A percentile compares a stretch with the other conserved stretches of the same genome.
These are phyloP conservation scores for Yamadazyma sp. DNA, from an alignment of 805 yeast genomes.

Conservation along the genomic window DNA sequence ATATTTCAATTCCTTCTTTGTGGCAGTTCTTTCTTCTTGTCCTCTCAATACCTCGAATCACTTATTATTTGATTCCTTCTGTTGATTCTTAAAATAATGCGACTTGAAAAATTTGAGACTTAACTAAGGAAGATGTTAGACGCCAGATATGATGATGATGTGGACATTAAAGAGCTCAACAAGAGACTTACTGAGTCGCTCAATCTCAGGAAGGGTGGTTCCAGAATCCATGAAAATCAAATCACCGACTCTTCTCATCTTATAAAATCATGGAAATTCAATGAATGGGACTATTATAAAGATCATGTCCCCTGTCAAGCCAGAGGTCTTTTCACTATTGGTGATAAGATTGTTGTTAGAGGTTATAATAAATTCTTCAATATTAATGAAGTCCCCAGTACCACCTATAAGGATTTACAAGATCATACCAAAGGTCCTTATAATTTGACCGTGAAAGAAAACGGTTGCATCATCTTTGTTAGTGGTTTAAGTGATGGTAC, in stretches of 20 bases:
- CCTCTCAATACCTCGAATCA: too few relatives aligned
- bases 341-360: constrained; percentile 58
- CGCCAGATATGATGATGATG: background rate
- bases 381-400: constrained; percentile 56
- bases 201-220: constrained; percentile 17
- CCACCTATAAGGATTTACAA: constrained; percentile 49
- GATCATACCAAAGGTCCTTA: constrained; percentile 67
- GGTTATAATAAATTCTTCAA: constrained; percentile 97
- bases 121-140: background rate
- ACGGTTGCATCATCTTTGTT: constrained; percentile 88
- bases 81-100: background rate
- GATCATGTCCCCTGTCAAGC: constrained; percentile 69
- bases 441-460: constrained; percentile 77
- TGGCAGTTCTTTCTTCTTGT: too few relatives aligned
- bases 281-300: constrained; percentile 82
- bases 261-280: constrained; percentile 69
- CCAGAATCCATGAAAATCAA: constrained; percentile 12
- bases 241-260: constrained; percentile 2
- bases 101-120: background rate
- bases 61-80: too few relatives aligned
- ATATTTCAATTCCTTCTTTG: too few relatives aligned
- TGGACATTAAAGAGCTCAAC: background rate
- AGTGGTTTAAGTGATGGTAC: constrained; percentile 76
- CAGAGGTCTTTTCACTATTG: constrained; percentile 72
- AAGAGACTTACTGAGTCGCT: constrained; percentile 1